Conservation (phyloP, 371 early-diverging fungal species). For the Actinomortierella ambigua region DNA sequence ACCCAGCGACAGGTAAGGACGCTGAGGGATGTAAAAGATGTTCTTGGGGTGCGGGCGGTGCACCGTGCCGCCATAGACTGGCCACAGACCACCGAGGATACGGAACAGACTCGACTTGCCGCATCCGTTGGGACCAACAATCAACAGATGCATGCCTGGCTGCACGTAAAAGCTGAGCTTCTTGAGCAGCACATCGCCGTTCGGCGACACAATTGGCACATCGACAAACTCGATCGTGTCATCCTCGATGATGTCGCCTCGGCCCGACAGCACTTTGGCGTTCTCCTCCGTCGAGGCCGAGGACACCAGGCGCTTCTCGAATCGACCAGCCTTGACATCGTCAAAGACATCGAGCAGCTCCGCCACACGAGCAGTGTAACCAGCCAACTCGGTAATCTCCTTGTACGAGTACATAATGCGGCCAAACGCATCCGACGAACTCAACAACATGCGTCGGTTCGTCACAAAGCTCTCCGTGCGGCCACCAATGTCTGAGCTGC, state of each 20-base stretch:
- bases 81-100: constrained; percentile 95
- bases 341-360: constrained; percentile 82
- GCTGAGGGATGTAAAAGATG: constrained; percentile 97
- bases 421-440: constrained; percentile 88
- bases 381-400: constrained; percentile 88
- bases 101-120: constrained; percentile 95
- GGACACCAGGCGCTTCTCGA: constrained; percentile 67
- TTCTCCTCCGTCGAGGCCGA: constrained; percentile 62
- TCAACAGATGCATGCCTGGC: constrained; percentile 90
- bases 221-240: constrained; percentile 86
- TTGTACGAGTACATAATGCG: constrained; percentile 92
- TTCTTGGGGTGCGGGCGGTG: constrained; percentile 79
- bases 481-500: constrained; percentile 51
- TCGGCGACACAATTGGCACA: constrained; percentile 95
- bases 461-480: constrained; percentile 85
- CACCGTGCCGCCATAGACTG: constrained; percentile 88
- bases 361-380: constrained; percentile 86
- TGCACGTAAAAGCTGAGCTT: constrained; percentile 85
- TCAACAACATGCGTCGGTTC: constrained; percentile 83
- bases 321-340: constrained; percentile 78
- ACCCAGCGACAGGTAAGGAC: constrained; percentile 94
- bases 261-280: constrained; percentile 63
- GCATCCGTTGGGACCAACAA: constrained; percentile 97
- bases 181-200: constrained; percentile 94
- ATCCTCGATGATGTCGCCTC: constrained; percentile 71